These are phyloP conservation scores for Gamarada debralockiae DNA, from an alignment of 495 filamentous ascomycete species.

Conservation along the genomic window DNA sequence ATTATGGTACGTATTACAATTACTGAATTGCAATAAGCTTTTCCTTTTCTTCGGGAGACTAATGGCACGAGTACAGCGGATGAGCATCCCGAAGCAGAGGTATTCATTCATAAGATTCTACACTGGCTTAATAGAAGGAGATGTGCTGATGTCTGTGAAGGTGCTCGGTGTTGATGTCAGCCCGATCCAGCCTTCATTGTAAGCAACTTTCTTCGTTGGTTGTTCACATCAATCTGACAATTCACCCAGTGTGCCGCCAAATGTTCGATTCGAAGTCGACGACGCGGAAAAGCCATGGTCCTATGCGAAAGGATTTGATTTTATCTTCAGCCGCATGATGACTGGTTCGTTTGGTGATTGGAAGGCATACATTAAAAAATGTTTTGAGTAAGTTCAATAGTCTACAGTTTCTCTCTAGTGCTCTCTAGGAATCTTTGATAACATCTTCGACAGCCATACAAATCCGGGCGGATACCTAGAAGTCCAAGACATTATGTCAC, in stretches of 20 bases:
- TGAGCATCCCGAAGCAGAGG: constrained; percentile 10
- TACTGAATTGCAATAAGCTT: no score
- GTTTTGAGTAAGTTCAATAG: neutral
- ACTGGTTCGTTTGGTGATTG: neutral
- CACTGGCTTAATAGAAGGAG: no score
- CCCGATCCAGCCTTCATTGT: constrained; percentile 9
- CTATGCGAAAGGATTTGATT: constrained; percentile 26
- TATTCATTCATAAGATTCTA: neutral
- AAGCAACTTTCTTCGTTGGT: neutral
- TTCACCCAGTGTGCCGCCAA: constrained; percentile 17
- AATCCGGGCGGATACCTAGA: constrained; percentile 40
- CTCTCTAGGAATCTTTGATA: neutral
- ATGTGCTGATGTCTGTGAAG: neutral
- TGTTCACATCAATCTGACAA: neutral
- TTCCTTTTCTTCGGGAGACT: neutral
- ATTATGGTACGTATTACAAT: no score
- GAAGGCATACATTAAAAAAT: neutral
- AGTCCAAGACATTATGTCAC: neutral
- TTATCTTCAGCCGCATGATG: constrained; percentile 21
- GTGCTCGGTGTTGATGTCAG: constrained; percentile 40
- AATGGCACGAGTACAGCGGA: constrained; percentile 1
- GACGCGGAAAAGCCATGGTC: constrained; percentile 28
- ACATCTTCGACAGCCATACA: constrained; percentile 3
- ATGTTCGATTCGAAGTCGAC: constrained; percentile 29
- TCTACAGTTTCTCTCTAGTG: neutral